A percentile compares a stretch with the other conserved stretches of the same genome.
Conservation (phyloP, 345 rosid species). For the Acer negundo region DNA sequence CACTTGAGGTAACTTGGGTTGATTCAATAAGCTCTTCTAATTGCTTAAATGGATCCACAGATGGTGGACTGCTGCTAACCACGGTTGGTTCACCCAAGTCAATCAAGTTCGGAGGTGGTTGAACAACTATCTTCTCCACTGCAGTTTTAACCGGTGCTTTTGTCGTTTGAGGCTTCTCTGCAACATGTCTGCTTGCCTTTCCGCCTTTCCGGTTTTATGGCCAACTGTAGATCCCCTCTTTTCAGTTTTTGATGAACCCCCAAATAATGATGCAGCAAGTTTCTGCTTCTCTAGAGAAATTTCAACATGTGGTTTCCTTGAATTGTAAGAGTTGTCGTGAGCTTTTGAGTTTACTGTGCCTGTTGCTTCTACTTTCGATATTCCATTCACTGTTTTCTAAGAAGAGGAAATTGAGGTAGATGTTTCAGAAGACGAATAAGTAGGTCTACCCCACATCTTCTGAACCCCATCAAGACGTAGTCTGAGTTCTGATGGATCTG, state of each 20-base stretch:
- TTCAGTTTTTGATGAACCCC: slow-evolving; percentile 69
- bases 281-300: slow-evolving; percentile 84
- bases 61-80: slow-evolving; percentile 33
- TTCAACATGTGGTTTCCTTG: slow-evolving; percentile 65
- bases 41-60: slow-evolving; percentile 78
- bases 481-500: too few relatives aligned
- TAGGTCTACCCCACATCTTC: slow-evolving; percentile 89
- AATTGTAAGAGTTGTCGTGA: slow-evolving; percentile 48
- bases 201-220: slow-evolving; percentile 52
- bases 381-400: slow-evolving; percentile 54
- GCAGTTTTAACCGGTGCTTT: slow-evolving; percentile 25
- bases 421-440: slow-evolving; percentile 51
- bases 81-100: slow-evolving; percentile 72
- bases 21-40: slow-evolving; percentile 80
- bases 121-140: slow-evolving; percentile 43
- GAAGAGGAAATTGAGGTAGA: slow-evolving; percentile 49
- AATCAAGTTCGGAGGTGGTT: slow-evolving; percentile 85
- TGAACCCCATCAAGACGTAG: too few relatives aligned
- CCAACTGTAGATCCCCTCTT: slow-evolving; percentile 58
- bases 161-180: slow-evolving; percentile 33
- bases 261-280: slow-evolving; percentile 97
- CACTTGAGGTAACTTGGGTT: slow-evolving; percentile 28
- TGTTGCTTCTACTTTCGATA: slow-evolving; percentile 38
- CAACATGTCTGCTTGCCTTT: slow-evolving; percentile 46
- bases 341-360: slow-evolving; percentile 49